Base-by-base conservation (phyloP, 192 early-diverging fungal genomes). In the Gigaspora rosea region DNA sequence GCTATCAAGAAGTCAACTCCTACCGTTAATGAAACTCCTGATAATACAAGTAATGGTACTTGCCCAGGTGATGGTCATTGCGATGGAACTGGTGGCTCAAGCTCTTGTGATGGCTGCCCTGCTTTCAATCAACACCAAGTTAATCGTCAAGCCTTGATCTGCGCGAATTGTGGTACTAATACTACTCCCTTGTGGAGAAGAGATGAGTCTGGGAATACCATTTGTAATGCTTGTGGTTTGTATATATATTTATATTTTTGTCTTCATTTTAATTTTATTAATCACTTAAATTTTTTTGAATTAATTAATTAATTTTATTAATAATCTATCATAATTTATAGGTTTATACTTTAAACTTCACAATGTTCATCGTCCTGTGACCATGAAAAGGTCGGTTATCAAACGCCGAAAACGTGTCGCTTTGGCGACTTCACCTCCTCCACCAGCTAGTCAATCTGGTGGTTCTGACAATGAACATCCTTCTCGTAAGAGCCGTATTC, bases 311-410 rank as follows among this genome's bases (percentile, higher is more conserved):
- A 20, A 57, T 62, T 35, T 13, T 0, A 15, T 15, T 9, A 50
- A 92, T 68, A 27, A 27, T 27, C 27, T 0, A 27, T 27, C 27
- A 27, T 27, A 27, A 27, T 27, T 27, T 27, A 27, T 18, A 71
- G 96, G 96, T 1, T 85, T 97, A 52, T 96, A 97, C 80, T 95
- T 85, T 77, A 94, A 93, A 78, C 88, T 95, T 49, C 94, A 97
- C 84, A 90, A 89, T 79, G 86, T 89, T n/a, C 85, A 92, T 52
- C 89, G 96, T 35, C 96, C 96, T 32, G 86, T 93, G 3, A 90
- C 87, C 16, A 92, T 94, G 92, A 92, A 92, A 80, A 81, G 90
- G 47, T 80, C 86, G 3, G 87, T 92, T 13, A 94, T 95, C 73
- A 93, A 92, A 79, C 88, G 94, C 27, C 83, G 93, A 54, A 91